Evolutionary conservation across 1,284 basidiomycete genomes (phyloP), one percentile per base, ranked within the genome.

Genomic region (Sporisorium sorghi): DNA sequence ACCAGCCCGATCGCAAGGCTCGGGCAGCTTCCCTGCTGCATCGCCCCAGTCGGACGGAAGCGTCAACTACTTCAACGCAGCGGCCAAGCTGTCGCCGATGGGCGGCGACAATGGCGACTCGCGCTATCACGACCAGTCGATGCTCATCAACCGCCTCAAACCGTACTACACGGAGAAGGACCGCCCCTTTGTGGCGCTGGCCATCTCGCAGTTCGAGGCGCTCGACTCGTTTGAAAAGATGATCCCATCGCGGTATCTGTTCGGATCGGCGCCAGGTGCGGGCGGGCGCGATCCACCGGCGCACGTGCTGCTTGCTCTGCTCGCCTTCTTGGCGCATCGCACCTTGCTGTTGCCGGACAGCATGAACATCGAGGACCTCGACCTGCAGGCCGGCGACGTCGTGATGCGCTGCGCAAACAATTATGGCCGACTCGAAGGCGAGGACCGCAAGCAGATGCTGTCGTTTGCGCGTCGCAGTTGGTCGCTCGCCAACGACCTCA

Each of bases 151-250:
- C 26, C 69, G 73, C 5, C 65, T 79, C 33, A 65, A 61, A 35
- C 69, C 71, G 11, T 67, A 76, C 58, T 77, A 74, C 35, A 56
- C 51, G 23, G 73, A 77, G 2, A 62, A 66, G n/a, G 78, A 79
- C 28, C 66, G 76, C 9, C 78, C 70, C 2, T 76, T 69, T 57
- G 71, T 79, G 24, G 73, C 78, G 17, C 64, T 79, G 15, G 76
- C 76, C 19, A 68, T 79, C 30, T 75, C 73, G 11, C 78, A 79
- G 43, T 78, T 78, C 47, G 69, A 68, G 51, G 78, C 66, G 24
- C 62, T 79, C 52, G 78, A 79, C 49, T 73, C 70, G 35, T 68
- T 73, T 7, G 73, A 71, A 32, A 79, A 79, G 62, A 67, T 78
- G 64, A 54, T 78, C 26, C 78, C 78, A 1, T 76, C 73, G 21